Evolutionary conservation across 768 basidiomycete species (phyloP).

Genomic region (Leccinum ochraceum): DNA sequence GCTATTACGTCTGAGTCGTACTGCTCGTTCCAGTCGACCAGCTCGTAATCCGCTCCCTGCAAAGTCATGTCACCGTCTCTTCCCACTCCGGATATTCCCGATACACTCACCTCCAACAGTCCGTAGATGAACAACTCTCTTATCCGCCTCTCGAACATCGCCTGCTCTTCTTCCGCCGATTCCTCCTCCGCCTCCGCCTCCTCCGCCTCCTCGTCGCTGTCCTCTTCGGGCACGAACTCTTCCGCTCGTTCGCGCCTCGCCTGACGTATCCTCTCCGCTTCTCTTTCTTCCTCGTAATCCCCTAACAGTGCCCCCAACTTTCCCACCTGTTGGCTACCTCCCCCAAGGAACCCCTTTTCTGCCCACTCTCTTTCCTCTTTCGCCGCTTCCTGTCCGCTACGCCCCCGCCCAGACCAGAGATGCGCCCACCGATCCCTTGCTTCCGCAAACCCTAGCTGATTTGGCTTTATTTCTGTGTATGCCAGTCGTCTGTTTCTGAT

Average conservation of each 20-base stretch:
- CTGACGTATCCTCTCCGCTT: conserved; percentile 57
- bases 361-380: conserved; percentile 74
- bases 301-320: conserved; percentile 67
- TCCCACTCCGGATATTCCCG: not conserved
- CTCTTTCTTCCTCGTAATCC: conserved; percentile 78
- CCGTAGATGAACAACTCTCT: conserved; percentile 77
- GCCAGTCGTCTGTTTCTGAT: conserved; percentile 75
- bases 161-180: conserved; percentile 47
- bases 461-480: conserved; percentile 56
- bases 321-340: conserved; percentile 57
- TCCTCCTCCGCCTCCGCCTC: conserved; percentile 42
- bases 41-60: conserved; percentile 69
- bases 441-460: conserved; percentile 51
- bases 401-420: conserved; percentile 62
- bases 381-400: conserved; percentile 50
- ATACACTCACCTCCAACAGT: conserved; percentile 58
- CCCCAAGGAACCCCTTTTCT: conserved; percentile 59
- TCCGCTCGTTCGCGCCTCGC: conserved; percentile 43
- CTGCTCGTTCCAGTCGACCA: conserved; percentile 73
- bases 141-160: conserved; percentile 59
- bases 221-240: conserved; percentile 59
- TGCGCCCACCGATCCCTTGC: conserved; percentile 65
- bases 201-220: conserved; percentile 49
- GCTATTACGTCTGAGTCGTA: conserved; percentile 47
- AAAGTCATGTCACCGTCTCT: conserved; percentile 3